A percentile compares a stretch with the other conserved stretches of the same genome.
phyloP scores from a whole-genome alignment of 305 asterid genomes.

The Nicotiana rustica region DNA sequence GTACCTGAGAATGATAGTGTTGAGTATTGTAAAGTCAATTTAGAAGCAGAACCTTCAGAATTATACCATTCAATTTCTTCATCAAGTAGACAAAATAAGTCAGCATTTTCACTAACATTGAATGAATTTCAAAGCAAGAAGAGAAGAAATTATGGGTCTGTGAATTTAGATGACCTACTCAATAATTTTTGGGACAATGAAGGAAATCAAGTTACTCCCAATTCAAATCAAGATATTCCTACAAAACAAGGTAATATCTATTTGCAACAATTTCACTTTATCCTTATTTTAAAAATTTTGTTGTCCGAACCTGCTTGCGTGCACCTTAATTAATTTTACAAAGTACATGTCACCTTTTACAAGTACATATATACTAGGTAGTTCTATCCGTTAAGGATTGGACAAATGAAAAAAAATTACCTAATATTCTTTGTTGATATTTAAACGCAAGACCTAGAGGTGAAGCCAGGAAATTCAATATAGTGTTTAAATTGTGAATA shows the following conservation, averaged over 20 bases:
- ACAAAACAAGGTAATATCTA: too few relatives aligned
- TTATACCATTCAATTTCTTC: background rate
- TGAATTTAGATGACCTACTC: background rate
- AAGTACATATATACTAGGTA: too few relatives aligned
- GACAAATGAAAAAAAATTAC: too few relatives aligned
- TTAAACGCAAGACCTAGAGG: too few relatives aligned
- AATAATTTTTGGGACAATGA: background rate
- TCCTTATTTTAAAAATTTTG: too few relatives aligned
- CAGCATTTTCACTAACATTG: background rate
- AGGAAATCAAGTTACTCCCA: background rate
- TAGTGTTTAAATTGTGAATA: too few relatives aligned
- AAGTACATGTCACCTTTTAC: accelerated
- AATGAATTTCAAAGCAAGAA: background rate
- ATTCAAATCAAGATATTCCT: background rate
- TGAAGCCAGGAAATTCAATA: too few relatives aligned
- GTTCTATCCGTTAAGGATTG: too few relatives aligned
- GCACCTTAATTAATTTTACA: too few relatives aligned
- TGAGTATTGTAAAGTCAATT: background rate
- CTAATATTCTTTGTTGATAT: too few relatives aligned
- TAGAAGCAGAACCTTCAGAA: background rate
- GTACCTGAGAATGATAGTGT: background rate
- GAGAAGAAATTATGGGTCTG: background rate
- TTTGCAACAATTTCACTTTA: too few relatives aligned
- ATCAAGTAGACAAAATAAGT: background rate
- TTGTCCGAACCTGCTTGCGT: too few relatives aligned